These are phyloP conservation scores for Exophiala aquamarina DNA, from an alignment of 2,329 filamentous ascomycete genomes.

Conservation along the genomic window DNA sequence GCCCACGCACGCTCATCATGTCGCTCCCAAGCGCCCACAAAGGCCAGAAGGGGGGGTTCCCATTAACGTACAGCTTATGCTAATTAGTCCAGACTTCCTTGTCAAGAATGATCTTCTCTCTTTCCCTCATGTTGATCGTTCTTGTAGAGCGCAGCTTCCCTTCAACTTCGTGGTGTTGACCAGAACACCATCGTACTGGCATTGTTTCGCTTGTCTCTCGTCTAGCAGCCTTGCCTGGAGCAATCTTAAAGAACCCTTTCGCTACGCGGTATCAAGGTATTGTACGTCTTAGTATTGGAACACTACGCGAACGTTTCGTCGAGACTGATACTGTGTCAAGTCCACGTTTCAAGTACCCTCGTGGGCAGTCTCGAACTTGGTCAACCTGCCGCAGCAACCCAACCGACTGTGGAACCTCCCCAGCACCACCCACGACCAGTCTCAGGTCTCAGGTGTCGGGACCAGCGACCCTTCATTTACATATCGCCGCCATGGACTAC, in stretches of 20 bases:
- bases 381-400: conserved; percentile 15
- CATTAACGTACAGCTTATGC: too few relatives aligned
- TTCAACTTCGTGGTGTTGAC: background rate
- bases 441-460: conserved; percentile 4
- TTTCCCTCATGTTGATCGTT: background rate
- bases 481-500: conserved; percentile 17
- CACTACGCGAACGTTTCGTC: conserved; percentile 11
- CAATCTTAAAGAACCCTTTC: conserved; percentile 1
- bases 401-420: conserved; percentile 3
- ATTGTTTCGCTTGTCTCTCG: conserved; percentile 1
- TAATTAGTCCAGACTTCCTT: background rate
- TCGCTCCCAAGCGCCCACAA: background rate
- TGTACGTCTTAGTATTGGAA: conserved; percentile 6
- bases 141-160: background rate
- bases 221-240: conserved; percentile 16
- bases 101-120: background rate
- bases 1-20: background rate
- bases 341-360: conserved; percentile 17
- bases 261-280: conserved; percentile 10
- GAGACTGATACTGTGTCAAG: conserved; percentile 24
- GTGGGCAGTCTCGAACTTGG: conserved; percentile 9
- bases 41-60: background rate
- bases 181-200: background rate
- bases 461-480: conserved; percentile 11
- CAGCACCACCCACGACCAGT: too few relatives aligned